Conservation (phyloP, 176 grass and related monocot genomes). For the Triticum dicoccoides region DNA sequence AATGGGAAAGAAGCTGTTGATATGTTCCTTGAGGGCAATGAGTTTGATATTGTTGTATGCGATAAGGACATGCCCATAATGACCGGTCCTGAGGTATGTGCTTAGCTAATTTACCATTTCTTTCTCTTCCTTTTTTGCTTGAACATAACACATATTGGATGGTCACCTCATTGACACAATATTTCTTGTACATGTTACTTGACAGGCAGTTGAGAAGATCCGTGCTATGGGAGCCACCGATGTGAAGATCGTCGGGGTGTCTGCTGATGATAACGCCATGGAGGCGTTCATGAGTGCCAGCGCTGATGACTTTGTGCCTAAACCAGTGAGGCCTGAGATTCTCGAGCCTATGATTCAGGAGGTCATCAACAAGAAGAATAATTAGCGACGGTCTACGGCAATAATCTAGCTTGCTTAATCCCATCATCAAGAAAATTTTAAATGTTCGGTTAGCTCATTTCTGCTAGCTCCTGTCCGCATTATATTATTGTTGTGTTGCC, state of each 20-base stretch:
- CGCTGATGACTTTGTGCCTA: slow-evolving; percentile 16
- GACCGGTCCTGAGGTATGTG: slow-evolving; percentile 21
- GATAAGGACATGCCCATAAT: slow-evolving; percentile 33
- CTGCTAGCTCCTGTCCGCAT: too few relatives aligned
- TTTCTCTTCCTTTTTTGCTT: not conserved
- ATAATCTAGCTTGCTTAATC: not conserved
- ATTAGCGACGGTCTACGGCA: too few relatives aligned
- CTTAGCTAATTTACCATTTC: too few relatives aligned
- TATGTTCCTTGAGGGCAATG: slow-evolving; percentile 23
- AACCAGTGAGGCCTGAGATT: not conserved
- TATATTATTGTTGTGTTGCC: too few relatives aligned
- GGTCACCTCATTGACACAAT: too few relatives aligned
- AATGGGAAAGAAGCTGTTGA: slow-evolving; percentile 39
- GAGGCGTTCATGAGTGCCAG: slow-evolving; percentile 20
- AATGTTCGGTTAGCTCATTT: too few relatives aligned
- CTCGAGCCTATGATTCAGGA: not conserved
- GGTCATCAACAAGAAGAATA: slow-evolving; percentile 15
- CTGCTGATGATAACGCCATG: not conserved
- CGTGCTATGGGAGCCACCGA: slow-evolving; percentile 18
- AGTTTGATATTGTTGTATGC: slow-evolving; percentile 25
- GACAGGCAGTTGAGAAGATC: slow-evolving; percentile 25
- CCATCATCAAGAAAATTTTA: too few relatives aligned
- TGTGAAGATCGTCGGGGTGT: slow-evolving; percentile 31
- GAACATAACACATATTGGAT: too few relatives aligned
- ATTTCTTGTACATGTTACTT: not conserved